These are phyloP conservation scores for Echium plantagineum DNA, from an alignment of 257 asterid genomes.

Conservation along the genomic window DNA sequence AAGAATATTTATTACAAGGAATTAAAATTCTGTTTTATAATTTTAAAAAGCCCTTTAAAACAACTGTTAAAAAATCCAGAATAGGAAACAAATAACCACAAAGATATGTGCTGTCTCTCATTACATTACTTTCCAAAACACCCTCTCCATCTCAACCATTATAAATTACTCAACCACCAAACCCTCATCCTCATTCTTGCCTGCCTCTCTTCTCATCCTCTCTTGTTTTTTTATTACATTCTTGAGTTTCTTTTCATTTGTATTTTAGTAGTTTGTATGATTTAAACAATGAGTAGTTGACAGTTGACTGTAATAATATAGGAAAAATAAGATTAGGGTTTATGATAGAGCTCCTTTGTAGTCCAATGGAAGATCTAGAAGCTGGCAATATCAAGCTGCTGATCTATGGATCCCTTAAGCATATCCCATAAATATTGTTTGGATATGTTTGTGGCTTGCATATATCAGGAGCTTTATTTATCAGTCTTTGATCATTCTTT, in stretches of 20 bases:
- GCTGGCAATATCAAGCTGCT: slow-evolving; percentile 61
- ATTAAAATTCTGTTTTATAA: no score
- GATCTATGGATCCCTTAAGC: slow-evolving; percentile 77
- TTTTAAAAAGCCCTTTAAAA: no score
- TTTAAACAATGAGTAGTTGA: background rate
- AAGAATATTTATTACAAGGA: no score
- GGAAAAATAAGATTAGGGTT: slow-evolving; percentile 18
- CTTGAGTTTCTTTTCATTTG: background rate
- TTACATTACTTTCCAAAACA: no score
- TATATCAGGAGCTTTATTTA: slow-evolving; percentile 61
- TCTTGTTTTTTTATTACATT: no score
- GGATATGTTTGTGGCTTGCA: slow-evolving; percentile 66
- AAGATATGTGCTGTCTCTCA: no score
- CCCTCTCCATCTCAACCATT: no score
- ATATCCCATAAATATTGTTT: slow-evolving; percentile 19
- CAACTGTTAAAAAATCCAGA: no score
- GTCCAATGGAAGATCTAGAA: slow-evolving; percentile 66
- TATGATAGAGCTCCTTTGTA: slow-evolving; percentile 81
- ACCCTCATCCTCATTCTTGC: no score
- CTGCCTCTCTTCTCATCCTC: no score
- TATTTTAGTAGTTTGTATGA: background rate
- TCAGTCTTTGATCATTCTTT: slow-evolving; percentile 45
- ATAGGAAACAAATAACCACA: no score
- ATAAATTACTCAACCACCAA: no score
- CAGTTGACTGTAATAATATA: background rate